Evolutionary conservation across 1,139 yeast genomes (phyloP).

Genomic region (Scheffersomyces insectosa): DNA sequence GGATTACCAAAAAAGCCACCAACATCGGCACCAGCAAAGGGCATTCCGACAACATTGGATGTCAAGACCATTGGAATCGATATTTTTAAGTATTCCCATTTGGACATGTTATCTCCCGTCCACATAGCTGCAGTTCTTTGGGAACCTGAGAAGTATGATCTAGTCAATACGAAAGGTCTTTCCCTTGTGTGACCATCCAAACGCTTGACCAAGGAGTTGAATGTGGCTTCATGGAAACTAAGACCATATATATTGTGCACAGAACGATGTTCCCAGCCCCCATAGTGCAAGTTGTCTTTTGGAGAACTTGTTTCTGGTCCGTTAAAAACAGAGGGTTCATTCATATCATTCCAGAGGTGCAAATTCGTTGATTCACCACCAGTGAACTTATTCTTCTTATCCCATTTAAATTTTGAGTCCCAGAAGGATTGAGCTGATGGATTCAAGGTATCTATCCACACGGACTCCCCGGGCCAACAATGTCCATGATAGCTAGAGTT

Average conservation of each 20-base stretch:
- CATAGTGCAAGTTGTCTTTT: conserved; percentile 74
- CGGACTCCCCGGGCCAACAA: conserved; percentile 98
- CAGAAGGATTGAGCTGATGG: conserved; percentile 64
- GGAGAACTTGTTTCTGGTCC: conserved; percentile 95
- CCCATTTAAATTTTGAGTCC: conserved; percentile 38
- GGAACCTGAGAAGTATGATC: conserved; percentile 88
- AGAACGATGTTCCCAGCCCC: conserved; percentile 87
- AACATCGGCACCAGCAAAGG: conserved; percentile 94
- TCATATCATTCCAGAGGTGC: conserved; percentile 97
- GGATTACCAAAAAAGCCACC: conserved; percentile 98
- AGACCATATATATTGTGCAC: conserved; percentile 84
- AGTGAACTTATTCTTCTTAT: conserved; percentile 30
- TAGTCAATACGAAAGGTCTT: conserved; percentile 87
- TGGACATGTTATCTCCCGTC: conserved; percentile 97
- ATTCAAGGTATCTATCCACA: conserved; percentile 86
- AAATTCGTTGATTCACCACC: conserved; percentile 59
- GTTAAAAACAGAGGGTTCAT: conserved; percentile 91
- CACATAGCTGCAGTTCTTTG: conserved; percentile 92
- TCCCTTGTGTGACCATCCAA: conserved; percentile 40
- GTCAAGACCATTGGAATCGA: conserved; percentile 89
- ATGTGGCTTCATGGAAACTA: conserved; percentile 79
- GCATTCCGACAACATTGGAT: conserved; percentile 81
- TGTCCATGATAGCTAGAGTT: conserved; percentile 68
- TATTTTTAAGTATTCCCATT: conserved; percentile 80
- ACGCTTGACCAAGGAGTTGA: conserved; percentile 59